phyloP scores from a whole-genome alignment of 1,284 basidiomycete genomes.

The Cutaneotrichosporon arboriforme region DNA sequence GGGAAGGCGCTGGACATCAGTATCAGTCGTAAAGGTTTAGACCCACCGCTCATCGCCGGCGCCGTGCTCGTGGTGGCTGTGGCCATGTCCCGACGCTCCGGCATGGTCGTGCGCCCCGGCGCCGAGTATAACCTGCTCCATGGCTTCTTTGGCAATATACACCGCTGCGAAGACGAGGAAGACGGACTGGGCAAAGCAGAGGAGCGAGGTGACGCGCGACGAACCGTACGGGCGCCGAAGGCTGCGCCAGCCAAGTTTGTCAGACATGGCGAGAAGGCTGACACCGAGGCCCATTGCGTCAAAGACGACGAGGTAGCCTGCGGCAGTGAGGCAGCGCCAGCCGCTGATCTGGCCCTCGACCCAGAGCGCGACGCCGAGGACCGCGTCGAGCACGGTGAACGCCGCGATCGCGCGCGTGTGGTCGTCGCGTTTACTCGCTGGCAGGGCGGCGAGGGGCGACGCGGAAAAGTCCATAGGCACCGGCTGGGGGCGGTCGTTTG shows the following conservation, averaged over 20 bases:
- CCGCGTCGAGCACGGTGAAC: conserved; percentile 50
- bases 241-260: conserved; percentile 33
- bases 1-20: conserved; percentile 49
- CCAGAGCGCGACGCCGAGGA: conserved; percentile 64
- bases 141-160: conserved; percentile 88
- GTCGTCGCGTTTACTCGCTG: conserved; percentile 37
- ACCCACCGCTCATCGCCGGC: conserved; percentile 11
- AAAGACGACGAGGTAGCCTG: conserved; percentile 95
- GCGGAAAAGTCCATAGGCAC: conserved; percentile 27
- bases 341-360: conserved; percentile 84
- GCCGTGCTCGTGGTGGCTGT: conserved; percentile 15
- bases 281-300: conserved; percentile 74
- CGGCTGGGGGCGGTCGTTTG: conserved; percentile 25
- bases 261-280: conserved; percentile 53
- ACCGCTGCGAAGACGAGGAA: conserved; percentile 86
- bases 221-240: conserved; percentile 63
- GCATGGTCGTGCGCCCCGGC: conserved; percentile 50
- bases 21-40: conserved; percentile 14
- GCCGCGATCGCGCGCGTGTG: conserved; percentile 45
- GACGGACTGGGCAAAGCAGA: conserved; percentile 79
- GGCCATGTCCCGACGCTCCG: conserved; percentile 39
- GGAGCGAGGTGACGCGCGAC: conserved; percentile 66
- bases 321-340: conserved; percentile 76
- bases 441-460: conserved; percentile 22
- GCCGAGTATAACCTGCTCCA: conserved; percentile 70